Percentiles rank a stretch among this genome's conserved stretches.
Conservation (phyloP, 2,329 filamentous ascomycete genomes). For the Coniochaeta ligniaria region DNA sequence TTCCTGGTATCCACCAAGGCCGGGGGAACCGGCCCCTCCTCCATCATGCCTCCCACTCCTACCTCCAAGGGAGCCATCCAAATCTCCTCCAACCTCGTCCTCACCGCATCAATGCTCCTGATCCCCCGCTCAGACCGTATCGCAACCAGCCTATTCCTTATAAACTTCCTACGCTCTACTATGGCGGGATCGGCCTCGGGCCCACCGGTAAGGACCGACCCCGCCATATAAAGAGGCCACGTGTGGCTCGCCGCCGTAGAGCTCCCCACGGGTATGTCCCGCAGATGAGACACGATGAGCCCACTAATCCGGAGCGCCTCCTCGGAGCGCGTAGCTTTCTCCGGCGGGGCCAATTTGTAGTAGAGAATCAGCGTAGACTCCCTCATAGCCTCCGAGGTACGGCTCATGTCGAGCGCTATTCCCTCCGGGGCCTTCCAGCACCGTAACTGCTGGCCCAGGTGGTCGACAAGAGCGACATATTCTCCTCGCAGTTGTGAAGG, state of each 20-base stretch:
- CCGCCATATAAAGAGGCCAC: background rate
- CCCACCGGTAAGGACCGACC: background rate
- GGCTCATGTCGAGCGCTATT: background rate
- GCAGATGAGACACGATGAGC: background rate
- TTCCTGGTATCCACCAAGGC: too few species aligned
- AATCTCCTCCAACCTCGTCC: too few species aligned
- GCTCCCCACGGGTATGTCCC: background rate
- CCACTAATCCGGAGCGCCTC: background rate
- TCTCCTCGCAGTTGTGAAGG: too few species aligned
- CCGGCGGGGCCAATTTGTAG: background rate
- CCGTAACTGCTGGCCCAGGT: background rate
- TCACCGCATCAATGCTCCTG: too few species aligned
- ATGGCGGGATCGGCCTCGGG: too few species aligned
- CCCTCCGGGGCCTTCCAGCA: background rate
- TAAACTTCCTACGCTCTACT: too few species aligned
- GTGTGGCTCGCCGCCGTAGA: background rate
- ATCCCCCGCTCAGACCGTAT: too few species aligned
- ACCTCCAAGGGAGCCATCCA: too few species aligned
- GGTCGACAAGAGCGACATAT: background rate
- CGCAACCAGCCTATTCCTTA: too few species aligned
- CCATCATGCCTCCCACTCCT: background rate
- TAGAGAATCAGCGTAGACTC: background rate
- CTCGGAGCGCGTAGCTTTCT: background rate
- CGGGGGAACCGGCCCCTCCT: too few species aligned
- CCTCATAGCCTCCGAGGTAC: background rate